Evolutionary conservation across 2,329 filamentous ascomycete genomes (phyloP), one percentile per base, ranked within the genome.

Genomic region (Ceratocystis variospora): DNA sequence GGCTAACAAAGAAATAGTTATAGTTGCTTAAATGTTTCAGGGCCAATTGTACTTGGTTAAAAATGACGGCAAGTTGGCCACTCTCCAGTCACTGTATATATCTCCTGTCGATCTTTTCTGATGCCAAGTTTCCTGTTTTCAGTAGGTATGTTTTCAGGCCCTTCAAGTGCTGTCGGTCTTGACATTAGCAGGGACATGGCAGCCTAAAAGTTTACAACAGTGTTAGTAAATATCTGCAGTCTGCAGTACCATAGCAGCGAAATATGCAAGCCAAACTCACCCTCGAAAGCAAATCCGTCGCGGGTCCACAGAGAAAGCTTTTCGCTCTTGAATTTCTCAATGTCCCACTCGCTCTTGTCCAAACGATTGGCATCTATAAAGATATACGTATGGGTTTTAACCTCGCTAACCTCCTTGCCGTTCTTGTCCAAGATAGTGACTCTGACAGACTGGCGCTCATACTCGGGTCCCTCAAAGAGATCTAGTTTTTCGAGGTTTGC

Each of bases 321-420:
- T 69, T 94, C 86, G 71, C 80, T 79, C 68, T 87, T 84, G 73
- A 96, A 97, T 69, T 88, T 84, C 61, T 87, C 85, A 76, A 91
- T 94, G 74, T 96, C 89, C 93, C 93, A 97, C 74, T 96, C 91
- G 25, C 78, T 75, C 41, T 82, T 78, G 74, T 96, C 90, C 19
- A 97, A 76, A 0, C 72, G 46, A 0, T 75, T 70, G 17, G 77
- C 74, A 1, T 77, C 69, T 57, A 79, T 77, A 75, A 82, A 91
- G 4, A 91, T 80, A 73, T 92, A 92, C 12, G 84, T 84, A 63
- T 81, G 78, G 2, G 85, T 81, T 68, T 79, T 75, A 63, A 81
- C 79, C 69, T 79, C 76, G 62, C 79, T 77, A 17, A 75, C 53
- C 77, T 70, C 67, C 6, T 68, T 71, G n/a, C 77, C 78, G 15